phyloP scores from a whole-genome alignment of 2,329 filamentous ascomycete genomes.

The Ceratocystiopsis sp. region DNA sequence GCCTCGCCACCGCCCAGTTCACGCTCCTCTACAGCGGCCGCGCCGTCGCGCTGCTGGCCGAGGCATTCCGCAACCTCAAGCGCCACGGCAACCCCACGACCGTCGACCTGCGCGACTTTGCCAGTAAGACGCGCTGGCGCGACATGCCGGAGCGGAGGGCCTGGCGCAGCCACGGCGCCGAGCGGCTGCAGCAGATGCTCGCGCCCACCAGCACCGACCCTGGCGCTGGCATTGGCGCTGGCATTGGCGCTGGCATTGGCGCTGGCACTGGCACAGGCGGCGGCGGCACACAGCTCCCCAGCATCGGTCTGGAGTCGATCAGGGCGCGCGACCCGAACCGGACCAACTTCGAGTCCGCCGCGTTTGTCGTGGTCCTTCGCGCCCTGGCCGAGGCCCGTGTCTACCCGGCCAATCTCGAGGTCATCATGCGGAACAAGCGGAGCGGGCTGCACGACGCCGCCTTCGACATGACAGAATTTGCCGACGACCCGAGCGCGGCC shows the following conservation, averaged over 20 bases:
- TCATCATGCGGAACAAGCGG: conserved; percentile 21
- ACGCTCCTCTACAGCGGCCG: conserved; percentile 24
- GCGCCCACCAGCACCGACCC: too few species aligned
- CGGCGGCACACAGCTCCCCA: too few species aligned
- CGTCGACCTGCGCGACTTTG: conserved; percentile 42
- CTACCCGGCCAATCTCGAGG: conserved; percentile 26
- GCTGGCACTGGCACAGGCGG: too few species aligned
- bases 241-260: too few species aligned
- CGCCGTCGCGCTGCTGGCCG: conserved; percentile 34
- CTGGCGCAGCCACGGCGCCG: conserved; percentile 40
- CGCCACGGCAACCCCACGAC: conserved; percentile 27
- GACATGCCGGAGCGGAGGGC: conserved; percentile 20
- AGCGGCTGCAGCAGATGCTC: background rate
- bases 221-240: too few species aligned
- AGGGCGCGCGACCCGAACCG: too few species aligned
- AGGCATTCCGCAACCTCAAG: conserved; percentile 36
- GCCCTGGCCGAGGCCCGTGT: conserved; percentile 22
- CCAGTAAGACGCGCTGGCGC: conserved; percentile 28
- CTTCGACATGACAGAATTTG: conserved; percentile 24
- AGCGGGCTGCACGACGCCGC: conserved; percentile 20
- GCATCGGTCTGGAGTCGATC: too few species aligned
- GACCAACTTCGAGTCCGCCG: conserved; percentile 13
- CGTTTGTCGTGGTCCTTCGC: conserved; percentile 24
- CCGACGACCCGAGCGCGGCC: too few species aligned
- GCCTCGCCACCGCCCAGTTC: conserved; percentile 11